phyloP scores from a whole-genome alignment of 1,139 yeast species.

The Zhuliangozyma parablackwelliae region DNA sequence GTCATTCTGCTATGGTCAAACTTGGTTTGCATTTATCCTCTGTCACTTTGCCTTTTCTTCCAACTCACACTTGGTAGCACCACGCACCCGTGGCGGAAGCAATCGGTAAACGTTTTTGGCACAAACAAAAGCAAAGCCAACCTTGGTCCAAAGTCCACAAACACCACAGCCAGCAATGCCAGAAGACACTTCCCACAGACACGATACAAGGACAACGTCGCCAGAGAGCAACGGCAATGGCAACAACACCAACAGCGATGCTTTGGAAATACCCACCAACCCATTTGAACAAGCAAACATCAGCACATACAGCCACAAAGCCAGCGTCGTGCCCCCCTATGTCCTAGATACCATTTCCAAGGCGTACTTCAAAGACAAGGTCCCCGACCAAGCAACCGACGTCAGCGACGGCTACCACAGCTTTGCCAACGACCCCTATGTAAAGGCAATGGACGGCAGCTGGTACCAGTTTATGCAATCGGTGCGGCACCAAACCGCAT shows the following conservation, averaged over 20 bases:
- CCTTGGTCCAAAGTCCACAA: too few species aligned
- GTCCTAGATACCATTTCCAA: slow-evolving; percentile 52
- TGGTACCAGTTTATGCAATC: slow-evolving; percentile 37
- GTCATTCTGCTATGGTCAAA: too few species aligned
- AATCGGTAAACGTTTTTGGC: too few species aligned
- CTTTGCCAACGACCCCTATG: slow-evolving; percentile 38
- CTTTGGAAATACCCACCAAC: slow-evolving; percentile 10
- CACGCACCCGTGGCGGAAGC: too few species aligned
- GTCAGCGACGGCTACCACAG: slow-evolving; percentile 25
- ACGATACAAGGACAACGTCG: too few species aligned
- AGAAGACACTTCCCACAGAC: too few species aligned
- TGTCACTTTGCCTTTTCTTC: too few species aligned
- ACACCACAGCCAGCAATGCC: too few species aligned
- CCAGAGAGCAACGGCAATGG: too few species aligned
- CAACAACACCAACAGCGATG: not conserved
- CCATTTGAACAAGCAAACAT: slow-evolving; percentile 27
- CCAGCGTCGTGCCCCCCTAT: slow-evolving; percentile 51
- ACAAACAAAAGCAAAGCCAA: too few species aligned
- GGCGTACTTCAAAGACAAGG: slow-evolving; percentile 35
- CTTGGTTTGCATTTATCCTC: too few species aligned
- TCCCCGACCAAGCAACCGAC: slow-evolving; percentile 16
- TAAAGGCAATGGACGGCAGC: slow-evolving; percentile 31
- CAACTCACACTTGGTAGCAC: too few species aligned
- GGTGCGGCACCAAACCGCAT: slow-evolving; percentile 34
- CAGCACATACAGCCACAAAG: slow-evolving; percentile 32